These are phyloP conservation scores for Pilatotrama ljubarskyi DNA, from an alignment of 768 basidiomycete species.

Conservation along the genomic window DNA sequence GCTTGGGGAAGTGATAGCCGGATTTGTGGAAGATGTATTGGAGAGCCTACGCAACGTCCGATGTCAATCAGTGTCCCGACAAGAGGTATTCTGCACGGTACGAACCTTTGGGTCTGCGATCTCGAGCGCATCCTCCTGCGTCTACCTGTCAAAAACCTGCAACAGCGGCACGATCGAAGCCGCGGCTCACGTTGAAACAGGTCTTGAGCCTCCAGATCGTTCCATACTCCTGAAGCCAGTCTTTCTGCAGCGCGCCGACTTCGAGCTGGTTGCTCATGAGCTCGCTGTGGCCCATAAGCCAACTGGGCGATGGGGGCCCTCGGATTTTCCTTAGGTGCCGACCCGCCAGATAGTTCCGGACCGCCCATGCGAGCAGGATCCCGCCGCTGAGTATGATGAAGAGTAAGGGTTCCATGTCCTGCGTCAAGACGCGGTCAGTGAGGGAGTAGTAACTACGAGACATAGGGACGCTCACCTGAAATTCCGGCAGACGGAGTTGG, in stretches of 20 bases:
- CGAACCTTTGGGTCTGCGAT: constrained; percentile 18
- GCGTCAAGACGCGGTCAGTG: background rate
- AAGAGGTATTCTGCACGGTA: too few relatives aligned
- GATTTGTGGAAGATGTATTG: constrained; percentile 33
- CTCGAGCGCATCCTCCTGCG: constrained; percentile 15
- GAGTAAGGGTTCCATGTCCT: constrained; percentile 1
- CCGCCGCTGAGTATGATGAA: constrained; percentile 1
- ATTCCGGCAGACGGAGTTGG: too few relatives aligned
- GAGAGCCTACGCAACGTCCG: constrained; percentile 22
- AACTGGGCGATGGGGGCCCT: constrained; percentile 21
- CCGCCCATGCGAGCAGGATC: constrained; percentile 1
- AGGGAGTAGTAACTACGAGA: background rate
- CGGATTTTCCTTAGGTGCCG: constrained; percentile 20
- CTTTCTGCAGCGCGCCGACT: constrained; percentile 24
- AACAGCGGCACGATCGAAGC: too few relatives aligned
- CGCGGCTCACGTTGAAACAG: constrained; percentile 22
- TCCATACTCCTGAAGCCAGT: constrained; percentile 25
- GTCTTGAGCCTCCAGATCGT: constrained; percentile 20
- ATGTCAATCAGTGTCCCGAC: background rate
- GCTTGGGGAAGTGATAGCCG: constrained; percentile 33
- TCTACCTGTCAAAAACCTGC: background rate
- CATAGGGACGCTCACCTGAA: too few relatives aligned
- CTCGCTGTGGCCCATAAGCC: constrained; percentile 16
- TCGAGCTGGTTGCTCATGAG: constrained; percentile 2
- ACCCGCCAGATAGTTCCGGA: constrained; percentile 18